Evolutionary conservation across 2,329 filamentous ascomycete genomes (phyloP).

Genomic region (Colletotrichum sp.): DNA sequence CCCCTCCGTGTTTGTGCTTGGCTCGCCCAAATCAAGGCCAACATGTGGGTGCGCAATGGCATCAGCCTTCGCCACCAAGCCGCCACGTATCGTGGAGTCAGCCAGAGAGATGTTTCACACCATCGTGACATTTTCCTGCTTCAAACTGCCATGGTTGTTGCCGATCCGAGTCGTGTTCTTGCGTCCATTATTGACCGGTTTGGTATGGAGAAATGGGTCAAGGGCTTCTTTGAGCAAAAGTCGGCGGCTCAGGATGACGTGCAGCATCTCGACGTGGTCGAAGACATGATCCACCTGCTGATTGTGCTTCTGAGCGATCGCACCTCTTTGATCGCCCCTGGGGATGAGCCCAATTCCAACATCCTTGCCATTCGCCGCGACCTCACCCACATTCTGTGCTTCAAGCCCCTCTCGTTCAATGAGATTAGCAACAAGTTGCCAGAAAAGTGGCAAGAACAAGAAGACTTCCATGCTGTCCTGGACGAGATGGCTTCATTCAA

Average conservation of each 20-base stretch:
- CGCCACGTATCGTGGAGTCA: slow-evolving; percentile 88
- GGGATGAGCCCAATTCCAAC: slow-evolving; percentile 69
- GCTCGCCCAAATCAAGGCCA: slow-evolving; percentile 97
- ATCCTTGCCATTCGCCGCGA: slow-evolving; percentile 82
- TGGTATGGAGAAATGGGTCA: slow-evolving; percentile 86
- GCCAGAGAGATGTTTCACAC: slow-evolving; percentile 89
- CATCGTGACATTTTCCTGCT: slow-evolving; percentile 94
- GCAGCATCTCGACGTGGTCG: slow-evolving; percentile 90
- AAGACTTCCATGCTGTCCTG: slow-evolving; percentile 84
- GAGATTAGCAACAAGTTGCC: slow-evolving; percentile 87
- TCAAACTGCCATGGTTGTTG: slow-evolving; percentile 88
- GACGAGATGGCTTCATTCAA: slow-evolving; percentile 90
- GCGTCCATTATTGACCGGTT: slow-evolving; percentile 92
- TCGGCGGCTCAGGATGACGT: slow-evolving; percentile 80
- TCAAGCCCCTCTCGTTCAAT: slow-evolving; percentile 94
- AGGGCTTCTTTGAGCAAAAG: slow-evolving; percentile 77
- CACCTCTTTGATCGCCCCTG: slow-evolving; percentile 74
- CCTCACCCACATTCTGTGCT: slow-evolving; percentile 92
- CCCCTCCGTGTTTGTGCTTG: slow-evolving; percentile 93
- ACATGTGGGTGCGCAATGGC: slow-evolving; percentile 98
- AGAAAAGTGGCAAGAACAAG: slow-evolving; percentile 87
- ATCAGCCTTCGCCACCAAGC: slow-evolving; percentile 96
- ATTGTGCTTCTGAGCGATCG: slow-evolving; percentile 92
- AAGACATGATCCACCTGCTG: slow-evolving; percentile 93
- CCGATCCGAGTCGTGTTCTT: slow-evolving; percentile 81